phyloP scores from a whole-genome alignment of 306 rosid genomes.

The Hippophae gyantsensis region DNA sequence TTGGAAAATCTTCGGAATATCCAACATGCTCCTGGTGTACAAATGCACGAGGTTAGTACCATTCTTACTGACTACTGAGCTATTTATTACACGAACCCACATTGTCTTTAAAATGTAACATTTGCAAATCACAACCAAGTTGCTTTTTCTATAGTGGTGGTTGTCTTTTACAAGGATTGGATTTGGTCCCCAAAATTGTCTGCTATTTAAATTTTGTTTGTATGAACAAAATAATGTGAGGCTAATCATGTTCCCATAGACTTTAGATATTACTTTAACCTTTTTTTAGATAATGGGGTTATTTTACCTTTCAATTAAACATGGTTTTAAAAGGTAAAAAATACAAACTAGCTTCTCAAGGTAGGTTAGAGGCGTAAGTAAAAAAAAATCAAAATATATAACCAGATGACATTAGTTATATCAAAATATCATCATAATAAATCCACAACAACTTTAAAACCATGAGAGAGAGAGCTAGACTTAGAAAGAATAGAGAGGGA shows the following conservation, averaged over 20 bases:
- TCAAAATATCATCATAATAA: too few relatives aligned
- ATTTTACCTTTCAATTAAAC: too few relatives aligned
- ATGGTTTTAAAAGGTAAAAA: too few relatives aligned
- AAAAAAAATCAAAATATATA: too few relatives aligned
- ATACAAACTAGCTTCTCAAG: too few relatives aligned
- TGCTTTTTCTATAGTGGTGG: background rate
- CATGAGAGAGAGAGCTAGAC: too few relatives aligned
- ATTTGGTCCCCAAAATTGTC: background rate
- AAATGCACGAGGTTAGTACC: constrained; percentile 88
- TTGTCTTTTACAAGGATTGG: background rate
- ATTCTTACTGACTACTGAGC: background rate
- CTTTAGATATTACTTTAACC: too few relatives aligned
- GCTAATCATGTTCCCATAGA: background rate
- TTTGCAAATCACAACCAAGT: background rate
- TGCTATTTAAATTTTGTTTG: background rate
- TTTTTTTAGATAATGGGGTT: too few relatives aligned
- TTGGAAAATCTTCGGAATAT: constrained; percentile 85
- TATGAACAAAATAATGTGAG: background rate
- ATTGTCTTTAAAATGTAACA: constrained; percentile 8
- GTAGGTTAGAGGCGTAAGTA: too few relatives aligned
- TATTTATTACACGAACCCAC: background rate
- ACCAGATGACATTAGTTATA: too few relatives aligned
- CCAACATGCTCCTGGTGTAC: constrained; percentile 95
- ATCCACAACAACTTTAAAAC: too few relatives aligned
- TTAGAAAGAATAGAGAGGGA: too few relatives aligned